Evolutionary conservation across 2,329 filamentous ascomycete species (phyloP).

Genomic region (Cylindrodendrum hubeiense): DNA sequence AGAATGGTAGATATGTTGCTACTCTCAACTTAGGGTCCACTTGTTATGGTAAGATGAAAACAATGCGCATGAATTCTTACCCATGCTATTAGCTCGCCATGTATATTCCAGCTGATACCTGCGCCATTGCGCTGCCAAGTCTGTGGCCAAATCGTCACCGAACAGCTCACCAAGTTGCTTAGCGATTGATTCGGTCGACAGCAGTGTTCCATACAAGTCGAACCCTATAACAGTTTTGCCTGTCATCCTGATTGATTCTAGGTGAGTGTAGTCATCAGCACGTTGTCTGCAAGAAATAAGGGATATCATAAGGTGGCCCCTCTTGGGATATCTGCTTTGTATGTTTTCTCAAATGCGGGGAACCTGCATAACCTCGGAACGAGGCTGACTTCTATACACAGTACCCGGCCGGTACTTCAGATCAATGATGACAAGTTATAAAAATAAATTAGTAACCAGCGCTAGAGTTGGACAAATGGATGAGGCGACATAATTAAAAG

Average conservation of each 20-base stretch:
- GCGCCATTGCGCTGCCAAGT: constrained; percentile 73
- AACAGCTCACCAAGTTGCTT: constrained; percentile 68
- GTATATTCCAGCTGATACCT: constrained; percentile 83
- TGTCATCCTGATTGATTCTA: not conserved
- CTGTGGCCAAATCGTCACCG: constrained; percentile 66
- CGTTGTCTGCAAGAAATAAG: too few species aligned
- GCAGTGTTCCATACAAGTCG: constrained; percentile 80
- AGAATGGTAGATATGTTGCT: constrained; percentile 68
- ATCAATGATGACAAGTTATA: too few species aligned
- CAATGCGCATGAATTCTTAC: constrained; percentile 55
- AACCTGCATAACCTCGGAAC: not conserved
- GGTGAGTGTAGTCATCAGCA: too few species aligned
- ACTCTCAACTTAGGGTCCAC: not conserved
- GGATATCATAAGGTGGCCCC: too few species aligned
- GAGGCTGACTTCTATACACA: too few species aligned
- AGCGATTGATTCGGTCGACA: constrained; percentile 78
- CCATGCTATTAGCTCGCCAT: constrained; percentile 82
- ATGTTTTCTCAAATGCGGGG: too few species aligned
- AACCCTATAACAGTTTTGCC: constrained; percentile 70
- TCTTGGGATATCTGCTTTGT: too few species aligned
- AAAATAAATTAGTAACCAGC: too few species aligned
- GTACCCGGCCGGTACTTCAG: too few species aligned
- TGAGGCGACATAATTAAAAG: too few species aligned
- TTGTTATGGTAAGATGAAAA: too few species aligned
- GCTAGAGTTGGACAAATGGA: too few species aligned